Evolutionary conservation across 768 basidiomycete species (phyloP), one percentile per base, ranked within the genome.

Genomic region (Gymnopilus junonius): DNA sequence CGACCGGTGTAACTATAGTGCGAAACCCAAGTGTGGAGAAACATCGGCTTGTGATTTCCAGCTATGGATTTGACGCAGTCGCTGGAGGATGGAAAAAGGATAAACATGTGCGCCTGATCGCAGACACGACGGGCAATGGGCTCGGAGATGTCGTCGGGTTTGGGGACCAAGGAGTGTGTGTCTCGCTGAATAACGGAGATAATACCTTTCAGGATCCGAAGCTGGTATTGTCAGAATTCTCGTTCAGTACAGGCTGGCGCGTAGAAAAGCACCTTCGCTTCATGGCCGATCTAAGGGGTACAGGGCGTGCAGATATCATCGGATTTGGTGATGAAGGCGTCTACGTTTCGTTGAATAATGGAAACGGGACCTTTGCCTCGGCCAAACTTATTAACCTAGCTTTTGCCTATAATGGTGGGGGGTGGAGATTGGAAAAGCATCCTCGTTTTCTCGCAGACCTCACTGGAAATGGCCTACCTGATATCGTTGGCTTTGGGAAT

Each of bases 41-140:
- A 8, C 5, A n/a, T 6, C 39, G 29, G 21, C 20, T 46, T 20
- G 51, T 58, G 25, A 11, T 55, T 35, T 23, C 25, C 21, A 39
- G 55, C 32, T 70, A 67, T n/a, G 65, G 56, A 10, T 57, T 65
- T 53, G 51, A 58, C 25, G 35, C 35, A 35, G 6, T 35, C 35
- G 64, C 57, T 4, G 62, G 65, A 34, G 62, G 61, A 8, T 70
- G 67, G 69, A 62, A 57, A 3, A 40, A 51, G 11, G 67, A 65
- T 1, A 63, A 61, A 61, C 66, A 70, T 55, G 62, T 64, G 17
- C 66, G 66, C 2, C 62, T 70, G 55, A 12, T 70, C 12, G 67
- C 45, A 15, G n/a, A n/a, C n/a, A n/a, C n/a, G n/a, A n/a, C n/a
- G n/a, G n/a, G n/a, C n/a, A n/a, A n/a, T n/a, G n/a, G n/a, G n/a